Percentiles rank a stretch among this genome's conserved stretches.
phyloP scores from a whole-genome alignment of 192 early-diverging fungal species.

The Diversispora epigaea region DNA sequence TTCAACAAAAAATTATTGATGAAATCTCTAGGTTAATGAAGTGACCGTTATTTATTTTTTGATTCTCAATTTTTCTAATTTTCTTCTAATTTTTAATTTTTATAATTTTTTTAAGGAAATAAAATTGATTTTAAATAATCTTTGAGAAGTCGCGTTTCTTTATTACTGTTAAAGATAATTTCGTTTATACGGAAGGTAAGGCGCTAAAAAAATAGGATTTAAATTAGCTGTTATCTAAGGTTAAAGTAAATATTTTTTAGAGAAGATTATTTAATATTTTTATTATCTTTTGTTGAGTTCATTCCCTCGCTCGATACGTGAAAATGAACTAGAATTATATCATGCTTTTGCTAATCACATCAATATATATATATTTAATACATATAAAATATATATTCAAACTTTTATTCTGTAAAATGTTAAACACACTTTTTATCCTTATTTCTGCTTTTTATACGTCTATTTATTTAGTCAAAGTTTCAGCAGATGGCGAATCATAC shows the following conservation, averaged over 20 bases:
- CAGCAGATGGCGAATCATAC: conserved; percentile 77
- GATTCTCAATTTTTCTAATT: too few species aligned
- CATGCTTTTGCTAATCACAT: conserved; percentile 96
- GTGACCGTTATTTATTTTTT: too few species aligned
- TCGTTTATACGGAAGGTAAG: too few species aligned
- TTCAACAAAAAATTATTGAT: conserved; percentile 94
- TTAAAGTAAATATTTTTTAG: conserved; percentile 28
- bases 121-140: too few species aligned
- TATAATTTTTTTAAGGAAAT: too few species aligned
- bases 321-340: conserved; percentile 88
- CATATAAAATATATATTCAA: not conserved
- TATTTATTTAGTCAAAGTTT: conserved; percentile 64
- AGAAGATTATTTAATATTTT: not conserved
- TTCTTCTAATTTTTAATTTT: too few species aligned
- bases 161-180: too few species aligned
- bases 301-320: conserved; percentile 76
- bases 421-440: not conserved
- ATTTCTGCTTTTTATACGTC: not conserved
- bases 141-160: too few species aligned
- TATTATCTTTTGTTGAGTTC: conserved; percentile 52
- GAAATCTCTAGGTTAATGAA: conserved; percentile 80
- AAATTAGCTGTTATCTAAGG: conserved; percentile 95
- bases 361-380: too few species aligned
- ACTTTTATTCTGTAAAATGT: not conserved
- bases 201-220: conserved; percentile 55